Evolutionary conservation across 192 early-diverging fungal genomes (phyloP), one percentile per base, ranked within the genome.

Genomic region (Jimgerdemannia lactiflua): DNA sequence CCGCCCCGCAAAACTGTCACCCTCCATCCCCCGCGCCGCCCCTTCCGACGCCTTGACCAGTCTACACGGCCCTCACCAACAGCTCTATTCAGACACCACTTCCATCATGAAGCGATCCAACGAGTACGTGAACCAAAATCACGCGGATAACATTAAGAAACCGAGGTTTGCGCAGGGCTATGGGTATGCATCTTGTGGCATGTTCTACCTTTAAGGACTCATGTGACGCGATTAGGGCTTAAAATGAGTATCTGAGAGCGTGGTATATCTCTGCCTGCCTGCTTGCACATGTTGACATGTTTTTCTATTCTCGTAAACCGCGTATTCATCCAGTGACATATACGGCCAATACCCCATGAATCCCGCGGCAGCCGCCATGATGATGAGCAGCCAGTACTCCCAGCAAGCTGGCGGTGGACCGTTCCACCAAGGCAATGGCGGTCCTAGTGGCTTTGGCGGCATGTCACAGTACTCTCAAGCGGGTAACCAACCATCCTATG

Each of bases 31-130:
- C 49, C 49, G 14, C 49, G 6, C 49, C 49, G 49, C 49, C 49
- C 14, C 49, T 14, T 10, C 49, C 2, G 49, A 59, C 49, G 49
- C 49, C 49, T 14, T 59, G 49, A 59, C 14, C 49, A 59, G 49
- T 59, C 49, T 59, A 59, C 49, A 59, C 6, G 49, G 14, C 14
- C 49, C 49, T 10, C 49, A 59, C 8, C 49, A 59, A 10, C 49
- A 59, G 2, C 49, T 59, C 49, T 59, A 59, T 14, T 10, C 49
- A 10, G 49, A 59, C 70, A 66, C 20, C 6, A 40, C 63, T 71
- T 49, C 68, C 43, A 71, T 43, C 70, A 89, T 89, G 88, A 89
- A 88, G 83, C 84, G 88, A 78, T 86, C 84, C 72, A 89, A 82
- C 81, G 88, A 89, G 73, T 89, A 87, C 79, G 85, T 74, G 65